phyloP scores from a whole-genome alignment of 2,329 filamentous ascomycete species.

The Raffaelea ambrosiae region DNA sequence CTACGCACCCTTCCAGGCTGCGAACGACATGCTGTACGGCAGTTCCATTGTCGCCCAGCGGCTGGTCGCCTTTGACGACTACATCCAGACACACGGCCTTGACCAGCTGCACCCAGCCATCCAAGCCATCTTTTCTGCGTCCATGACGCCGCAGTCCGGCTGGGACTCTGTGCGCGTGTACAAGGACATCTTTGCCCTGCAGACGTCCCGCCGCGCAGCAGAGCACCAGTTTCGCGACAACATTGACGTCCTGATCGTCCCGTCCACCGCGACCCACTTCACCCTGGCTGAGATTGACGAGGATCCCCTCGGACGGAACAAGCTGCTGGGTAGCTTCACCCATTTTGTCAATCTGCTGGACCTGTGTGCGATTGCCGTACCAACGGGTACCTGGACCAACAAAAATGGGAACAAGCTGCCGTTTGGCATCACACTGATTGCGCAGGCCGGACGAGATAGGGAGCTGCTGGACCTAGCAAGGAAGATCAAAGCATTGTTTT shows the following conservation, averaged over 20 bases:
- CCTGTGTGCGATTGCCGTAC: constrained; percentile 38
- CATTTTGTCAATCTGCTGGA: constrained; percentile 50
- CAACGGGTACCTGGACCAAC: neutral
- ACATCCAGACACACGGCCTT: neutral
- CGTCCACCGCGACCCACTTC: constrained; percentile 32
- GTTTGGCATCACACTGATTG: neutral
- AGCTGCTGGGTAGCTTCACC: constrained; percentile 39
- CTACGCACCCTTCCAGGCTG: constrained; percentile 38
- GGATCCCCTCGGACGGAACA: constrained; percentile 40
- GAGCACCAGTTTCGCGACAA: neutral
- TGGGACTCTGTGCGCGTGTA: constrained; percentile 28
- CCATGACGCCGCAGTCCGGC: constrained; percentile 12
- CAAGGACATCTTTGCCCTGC: neutral
- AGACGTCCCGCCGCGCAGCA: neutral
- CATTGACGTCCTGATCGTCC: constrained; percentile 39
- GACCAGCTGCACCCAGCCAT: constrained; percentile 28
- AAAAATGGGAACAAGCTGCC: neutral
- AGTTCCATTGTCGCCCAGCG: constrained; percentile 42
- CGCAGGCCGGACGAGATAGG: neutral
- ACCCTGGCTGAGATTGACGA: constrained; percentile 36
- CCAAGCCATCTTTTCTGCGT: constrained; percentile 18
- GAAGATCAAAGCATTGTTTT: neutral
- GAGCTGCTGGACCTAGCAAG: neutral
- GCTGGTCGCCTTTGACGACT: constrained; percentile 2
- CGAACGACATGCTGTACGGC: constrained; percentile 41